Conservation (phyloP, 352 stramenopile genomes). For the Globisporangium heterothallicum region DNA sequence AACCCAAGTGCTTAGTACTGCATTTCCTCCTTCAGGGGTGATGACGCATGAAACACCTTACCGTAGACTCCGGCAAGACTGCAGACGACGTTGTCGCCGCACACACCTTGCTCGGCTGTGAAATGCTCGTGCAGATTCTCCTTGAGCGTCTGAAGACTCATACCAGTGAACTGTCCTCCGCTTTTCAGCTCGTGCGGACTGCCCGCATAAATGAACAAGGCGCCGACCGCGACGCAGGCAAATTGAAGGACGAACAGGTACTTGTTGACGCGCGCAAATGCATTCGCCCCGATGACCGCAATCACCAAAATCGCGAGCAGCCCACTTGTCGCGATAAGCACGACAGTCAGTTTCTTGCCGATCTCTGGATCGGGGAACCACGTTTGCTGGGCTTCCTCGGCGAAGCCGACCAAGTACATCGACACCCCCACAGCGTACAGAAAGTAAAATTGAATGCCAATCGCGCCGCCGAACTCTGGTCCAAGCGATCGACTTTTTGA, state of each 20-base stretch:
- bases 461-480: conserved; percentile 81
- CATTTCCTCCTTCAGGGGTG: too few species aligned
- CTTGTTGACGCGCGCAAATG: conserved; percentile 71
- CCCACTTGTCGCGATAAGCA: conserved; percentile 44
- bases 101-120: conserved; percentile 27
- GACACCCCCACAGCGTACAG: conserved; percentile 59
- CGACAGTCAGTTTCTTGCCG: conserved; percentile 34
- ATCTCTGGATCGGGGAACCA: conserved; percentile 35
- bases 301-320: conserved; percentile 43
- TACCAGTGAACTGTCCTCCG: conserved; percentile 49
- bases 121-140: conserved; percentile 46
- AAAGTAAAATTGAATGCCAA: conserved; percentile 90
- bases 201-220: conserved; percentile 36
- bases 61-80: conserved; percentile 44
- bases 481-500: conserved; percentile 71
- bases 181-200: conserved; percentile 30
- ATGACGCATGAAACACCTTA: conserved; percentile 8
- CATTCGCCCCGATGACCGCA: conserved; percentile 56
- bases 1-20: too few species aligned
- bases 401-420: conserved; percentile 81
- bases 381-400: conserved; percentile 55
- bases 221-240: conserved; percentile 47
- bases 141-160: conserved; percentile 30
- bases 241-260: conserved; percentile 72
- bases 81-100: conserved; percentile 28